phyloP scores from a whole-genome alignment of 306 rosid genomes.

The Inga laurina region DNA sequence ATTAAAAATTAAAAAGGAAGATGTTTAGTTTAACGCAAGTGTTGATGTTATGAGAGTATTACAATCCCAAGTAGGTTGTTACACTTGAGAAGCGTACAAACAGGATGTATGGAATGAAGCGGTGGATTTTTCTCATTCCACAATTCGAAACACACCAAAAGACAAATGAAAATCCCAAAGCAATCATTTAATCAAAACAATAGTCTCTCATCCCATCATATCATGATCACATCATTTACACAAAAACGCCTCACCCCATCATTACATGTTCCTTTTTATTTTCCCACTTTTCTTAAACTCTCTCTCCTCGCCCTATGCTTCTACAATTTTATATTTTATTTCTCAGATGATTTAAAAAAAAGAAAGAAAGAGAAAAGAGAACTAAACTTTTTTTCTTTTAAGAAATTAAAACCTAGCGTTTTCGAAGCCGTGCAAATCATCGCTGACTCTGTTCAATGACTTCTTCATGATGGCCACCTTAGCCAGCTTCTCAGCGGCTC shows the following conservation, averaged over 20 bases:
- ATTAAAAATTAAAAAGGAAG: not conserved
- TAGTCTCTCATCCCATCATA: not conserved
- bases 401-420: conserved; percentile 74
- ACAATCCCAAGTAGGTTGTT: not conserved
- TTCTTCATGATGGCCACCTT: conserved; percentile 73
- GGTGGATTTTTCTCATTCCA: not conserved
- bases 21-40: conserved; percentile 3
- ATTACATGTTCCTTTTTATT: conserved; percentile 9
- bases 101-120: not conserved
- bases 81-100: not conserved
- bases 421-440: conserved; percentile 90
- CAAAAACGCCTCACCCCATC: conserved; percentile 38
- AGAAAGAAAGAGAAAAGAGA: not conserved
- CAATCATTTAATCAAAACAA: not conserved
- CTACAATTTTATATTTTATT: not conserved
- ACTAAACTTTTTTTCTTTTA: not conserved
- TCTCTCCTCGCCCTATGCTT: not conserved
- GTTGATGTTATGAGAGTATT: not conserved
- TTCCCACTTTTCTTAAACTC: not conserved
- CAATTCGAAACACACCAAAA: not conserved
- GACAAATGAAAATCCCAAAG: conserved; percentile 34
- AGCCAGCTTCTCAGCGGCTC: conserved; percentile 88
- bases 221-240: conserved; percentile 1
- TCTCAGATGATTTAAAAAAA: not conserved
- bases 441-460: conserved; percentile 72